Conservation (phyloP, 306 rosid species). For the Macrotyloma uniflorum region DNA sequence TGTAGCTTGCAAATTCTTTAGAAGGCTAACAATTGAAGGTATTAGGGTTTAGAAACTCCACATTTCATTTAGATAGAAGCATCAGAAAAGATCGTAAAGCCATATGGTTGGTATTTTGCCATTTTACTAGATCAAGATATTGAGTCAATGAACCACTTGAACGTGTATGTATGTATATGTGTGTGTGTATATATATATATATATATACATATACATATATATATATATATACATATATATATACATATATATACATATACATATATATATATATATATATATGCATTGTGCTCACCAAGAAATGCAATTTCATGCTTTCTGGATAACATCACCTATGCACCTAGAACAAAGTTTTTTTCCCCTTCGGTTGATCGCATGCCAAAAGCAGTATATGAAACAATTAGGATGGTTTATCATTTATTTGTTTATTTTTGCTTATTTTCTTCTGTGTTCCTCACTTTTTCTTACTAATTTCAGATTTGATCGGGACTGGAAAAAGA, state of each 20-base stretch:
- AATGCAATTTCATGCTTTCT: background rate
- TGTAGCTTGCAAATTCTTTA: background rate
- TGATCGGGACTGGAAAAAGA: constrained; percentile 99
- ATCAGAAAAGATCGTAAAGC: background rate
- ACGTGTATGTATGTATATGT: no score
- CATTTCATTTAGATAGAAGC: background rate
- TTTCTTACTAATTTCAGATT: constrained; percentile 57
- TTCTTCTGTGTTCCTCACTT: constrained; percentile 6
- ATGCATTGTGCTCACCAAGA: background rate
- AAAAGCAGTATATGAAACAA: constrained; percentile 4
- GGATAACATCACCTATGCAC: background rate
- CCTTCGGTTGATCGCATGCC: background rate
- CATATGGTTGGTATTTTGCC: background rate
- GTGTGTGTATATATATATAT: no score
- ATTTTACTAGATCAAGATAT: constrained; percentile 23
- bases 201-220: no score
- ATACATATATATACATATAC: no score
- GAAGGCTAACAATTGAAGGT: background rate
- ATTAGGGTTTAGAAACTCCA: constrained; percentile 18
- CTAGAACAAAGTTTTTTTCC: background rate
- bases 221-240: no score
- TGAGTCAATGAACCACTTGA: no score
- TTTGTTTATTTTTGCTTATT: constrained; percentile 12
- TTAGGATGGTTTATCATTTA: background rate
- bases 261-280: no score